phyloP scores from a whole-genome alignment of 139 green algal genomes.

The Microglena sp. region DNA sequence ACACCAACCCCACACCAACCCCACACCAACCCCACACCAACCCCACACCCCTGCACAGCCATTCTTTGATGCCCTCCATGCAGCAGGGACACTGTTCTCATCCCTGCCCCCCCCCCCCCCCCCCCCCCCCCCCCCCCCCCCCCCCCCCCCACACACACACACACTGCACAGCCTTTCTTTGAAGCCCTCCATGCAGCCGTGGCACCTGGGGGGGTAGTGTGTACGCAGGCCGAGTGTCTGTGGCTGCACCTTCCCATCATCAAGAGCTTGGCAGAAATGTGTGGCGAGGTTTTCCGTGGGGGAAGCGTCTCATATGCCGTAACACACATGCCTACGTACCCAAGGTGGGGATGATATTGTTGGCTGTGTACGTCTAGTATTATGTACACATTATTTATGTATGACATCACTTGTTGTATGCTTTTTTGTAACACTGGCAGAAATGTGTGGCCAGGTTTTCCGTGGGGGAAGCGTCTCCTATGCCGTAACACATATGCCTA shows the following conservation, averaged over 20 bases:
- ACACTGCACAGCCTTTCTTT: conserved; percentile 76
- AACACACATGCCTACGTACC: no score
- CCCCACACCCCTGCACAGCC: conserved; percentile 57
- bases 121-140: neutral
- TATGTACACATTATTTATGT: no score
- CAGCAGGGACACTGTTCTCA: conserved; percentile 74
- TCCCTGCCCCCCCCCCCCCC: no score
- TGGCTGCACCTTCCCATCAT: conserved; percentile 96
- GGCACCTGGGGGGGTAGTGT: conserved; percentile 78
- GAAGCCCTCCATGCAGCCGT: conserved; percentile 83
- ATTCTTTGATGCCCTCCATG: conserved; percentile 91
- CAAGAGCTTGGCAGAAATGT: conserved; percentile 80
- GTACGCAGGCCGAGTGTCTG: conserved; percentile 82
- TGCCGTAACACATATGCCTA: no score
- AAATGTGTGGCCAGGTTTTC: conserved; percentile 82
- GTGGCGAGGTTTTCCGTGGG: conserved; percentile 64
- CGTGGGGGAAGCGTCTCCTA: conserved; percentile 64
- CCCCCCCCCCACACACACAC: neutral
- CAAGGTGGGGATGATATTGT: no score
- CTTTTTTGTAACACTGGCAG: no score
- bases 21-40: no score
- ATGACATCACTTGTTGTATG: no score
- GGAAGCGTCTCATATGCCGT: no score
- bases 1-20: no score
- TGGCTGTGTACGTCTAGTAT: no score